Conservation (phyloP, 495 filamentous ascomycete genomes). For the Aspergillus nanangensis region DNA sequence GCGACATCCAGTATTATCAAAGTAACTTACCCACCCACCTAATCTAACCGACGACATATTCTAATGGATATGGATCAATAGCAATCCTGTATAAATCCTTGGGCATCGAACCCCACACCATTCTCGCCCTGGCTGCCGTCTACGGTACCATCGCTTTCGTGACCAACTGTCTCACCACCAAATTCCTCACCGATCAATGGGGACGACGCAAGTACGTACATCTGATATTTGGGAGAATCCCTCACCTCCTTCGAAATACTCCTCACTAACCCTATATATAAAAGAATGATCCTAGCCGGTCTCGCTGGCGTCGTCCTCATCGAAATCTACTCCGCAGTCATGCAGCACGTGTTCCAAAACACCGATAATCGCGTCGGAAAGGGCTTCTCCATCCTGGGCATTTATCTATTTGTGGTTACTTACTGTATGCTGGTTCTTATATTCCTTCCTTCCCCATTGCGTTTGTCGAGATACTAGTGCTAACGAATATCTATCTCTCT, state of each 20-base stretch:
- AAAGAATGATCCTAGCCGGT: constrained; percentile 50
- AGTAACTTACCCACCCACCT: constrained; percentile 24
- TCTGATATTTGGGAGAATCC: not conserved
- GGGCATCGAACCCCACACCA: constrained; percentile 44
- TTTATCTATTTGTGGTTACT: constrained; percentile 53
- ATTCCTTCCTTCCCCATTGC: not conserved
- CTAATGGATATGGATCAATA: constrained; percentile 10
- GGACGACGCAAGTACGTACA: constrained; percentile 49
- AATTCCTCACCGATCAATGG: constrained; percentile 55
- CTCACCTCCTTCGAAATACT: no score
- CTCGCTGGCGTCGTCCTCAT: constrained; percentile 45
- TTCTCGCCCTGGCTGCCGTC: constrained; percentile 51
- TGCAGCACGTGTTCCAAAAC: constrained; percentile 53
- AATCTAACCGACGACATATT: not conserved
- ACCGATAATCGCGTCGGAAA: constrained; percentile 52
- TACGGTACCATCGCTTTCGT: constrained; percentile 54
- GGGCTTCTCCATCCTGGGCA: constrained; percentile 57
- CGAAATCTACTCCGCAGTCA: constrained; percentile 56
- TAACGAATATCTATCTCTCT: constrained; percentile 2
- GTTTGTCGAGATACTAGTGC: not conserved
- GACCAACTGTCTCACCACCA: constrained; percentile 48
- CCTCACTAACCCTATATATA: not conserved
- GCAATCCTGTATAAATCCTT: constrained; percentile 53
- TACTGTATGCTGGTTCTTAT: constrained; percentile 42
- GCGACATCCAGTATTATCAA: constrained; percentile 53